Conservation (phyloP, 768 basidiomycete species). For the Cyathus striatus region DNA sequence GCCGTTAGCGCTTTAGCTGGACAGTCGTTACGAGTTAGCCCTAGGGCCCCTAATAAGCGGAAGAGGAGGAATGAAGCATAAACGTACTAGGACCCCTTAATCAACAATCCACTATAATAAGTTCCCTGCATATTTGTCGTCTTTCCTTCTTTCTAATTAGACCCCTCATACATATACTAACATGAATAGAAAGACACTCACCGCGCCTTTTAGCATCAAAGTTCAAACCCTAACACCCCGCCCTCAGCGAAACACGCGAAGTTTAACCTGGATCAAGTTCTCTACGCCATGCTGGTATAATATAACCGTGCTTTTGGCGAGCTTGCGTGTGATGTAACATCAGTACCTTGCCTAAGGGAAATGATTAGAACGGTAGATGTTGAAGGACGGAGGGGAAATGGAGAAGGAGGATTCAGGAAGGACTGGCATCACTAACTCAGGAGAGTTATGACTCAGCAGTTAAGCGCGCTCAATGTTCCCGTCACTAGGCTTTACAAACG, state of each 20-base stretch:
- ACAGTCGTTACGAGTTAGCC: too few relatives aligned
- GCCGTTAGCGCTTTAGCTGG: too few relatives aligned
- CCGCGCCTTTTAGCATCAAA: constrained; percentile 88
- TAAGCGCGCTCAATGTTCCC: too few relatives aligned
- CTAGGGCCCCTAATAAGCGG: too few relatives aligned
- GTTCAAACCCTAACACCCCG: constrained; percentile 72
- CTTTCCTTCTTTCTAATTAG: constrained; percentile 47
- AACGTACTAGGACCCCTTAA: constrained; percentile 69
- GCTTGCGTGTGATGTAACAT: constrained; percentile 78
- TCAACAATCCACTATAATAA: constrained; percentile 56
- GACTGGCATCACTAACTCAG: too few relatives aligned
- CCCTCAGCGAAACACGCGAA: constrained; percentile 87
- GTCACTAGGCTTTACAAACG: too few relatives aligned
- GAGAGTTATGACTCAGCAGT: too few relatives aligned
- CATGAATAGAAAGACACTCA: constrained; percentile 34
- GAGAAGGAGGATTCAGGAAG: too few relatives aligned
- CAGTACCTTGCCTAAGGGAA: too few relatives aligned
- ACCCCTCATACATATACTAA: background rate
- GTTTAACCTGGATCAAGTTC: constrained; percentile 78
- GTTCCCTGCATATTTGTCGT: constrained; percentile 37
- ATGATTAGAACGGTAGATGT: too few relatives aligned
- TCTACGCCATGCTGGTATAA: constrained; percentile 96
- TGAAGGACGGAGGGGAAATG: too few relatives aligned
- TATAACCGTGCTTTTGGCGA: constrained; percentile 58
- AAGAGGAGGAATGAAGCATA: background rate